phyloP scores from a whole-genome alignment of 306 rosid species.

The Fragaria vesca region DNA sequence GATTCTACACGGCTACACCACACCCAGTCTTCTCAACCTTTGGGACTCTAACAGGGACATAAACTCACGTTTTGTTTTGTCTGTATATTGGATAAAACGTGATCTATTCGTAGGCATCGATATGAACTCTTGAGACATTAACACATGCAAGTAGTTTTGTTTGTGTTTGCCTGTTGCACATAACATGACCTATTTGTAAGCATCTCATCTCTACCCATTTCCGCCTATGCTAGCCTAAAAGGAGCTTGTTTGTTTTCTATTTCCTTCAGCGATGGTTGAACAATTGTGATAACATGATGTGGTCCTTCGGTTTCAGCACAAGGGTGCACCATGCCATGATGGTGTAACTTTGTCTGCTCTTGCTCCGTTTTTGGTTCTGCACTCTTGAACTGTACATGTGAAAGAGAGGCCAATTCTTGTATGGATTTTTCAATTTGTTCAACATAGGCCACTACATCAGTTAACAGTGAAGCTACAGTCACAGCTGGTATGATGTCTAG shows the following conservation, averaged over 20 bases:
- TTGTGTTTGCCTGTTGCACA: no score
- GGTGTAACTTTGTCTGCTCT: background rate
- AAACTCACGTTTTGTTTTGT: no score
- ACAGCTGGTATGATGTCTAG: conserved; percentile 29
- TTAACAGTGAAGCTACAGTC: conserved; percentile 24
- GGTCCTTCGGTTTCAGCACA: background rate
- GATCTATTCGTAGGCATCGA: no score
- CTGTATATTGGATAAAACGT: no score
- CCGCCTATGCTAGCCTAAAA: no score
- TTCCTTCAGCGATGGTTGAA: background rate
- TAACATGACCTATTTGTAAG: no score
- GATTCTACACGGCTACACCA: no score
- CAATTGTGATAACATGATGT: background rate
- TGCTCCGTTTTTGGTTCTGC: background rate
- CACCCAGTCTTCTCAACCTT: no score
- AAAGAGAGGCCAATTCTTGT: conserved; percentile 8
- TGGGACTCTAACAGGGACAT: no score
- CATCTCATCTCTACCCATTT: no score
- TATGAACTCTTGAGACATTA: no score
- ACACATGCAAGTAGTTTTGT: no score
- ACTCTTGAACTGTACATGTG: conserved; percentile 17
- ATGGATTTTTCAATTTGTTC: conserved; percentile 17
- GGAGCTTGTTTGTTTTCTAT: background rate
- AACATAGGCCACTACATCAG: background rate
- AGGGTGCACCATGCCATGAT: background rate